phyloP scores from a whole-genome alignment of 2,329 filamentous ascomycete species.

The Leptodontidium sp. region DNA sequence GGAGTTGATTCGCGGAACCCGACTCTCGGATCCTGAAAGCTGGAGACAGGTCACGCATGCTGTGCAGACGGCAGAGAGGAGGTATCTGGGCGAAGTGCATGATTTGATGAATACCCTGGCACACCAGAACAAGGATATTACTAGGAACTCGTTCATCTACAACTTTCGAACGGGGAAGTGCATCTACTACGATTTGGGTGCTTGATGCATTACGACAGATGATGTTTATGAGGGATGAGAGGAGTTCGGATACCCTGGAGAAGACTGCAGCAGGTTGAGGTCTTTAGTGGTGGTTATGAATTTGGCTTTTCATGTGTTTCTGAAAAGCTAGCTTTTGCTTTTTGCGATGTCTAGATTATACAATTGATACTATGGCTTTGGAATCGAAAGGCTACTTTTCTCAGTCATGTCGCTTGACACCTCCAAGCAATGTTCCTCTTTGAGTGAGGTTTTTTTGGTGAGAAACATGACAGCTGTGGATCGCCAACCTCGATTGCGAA shows the following conservation, averaged over 20 bases:
- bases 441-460: too few relatives aligned
- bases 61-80: constrained; percentile 78
- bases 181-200: constrained; percentile 81
- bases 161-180: constrained; percentile 88
- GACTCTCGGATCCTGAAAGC: constrained; percentile 80
- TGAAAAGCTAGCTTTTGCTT: neutral
- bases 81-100: constrained; percentile 84
- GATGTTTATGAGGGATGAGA: constrained; percentile 9
- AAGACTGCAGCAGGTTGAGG: neutral
- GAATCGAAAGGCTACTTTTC: neutral
- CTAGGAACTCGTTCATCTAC: constrained; percentile 84
- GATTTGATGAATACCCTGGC: constrained; percentile 74
- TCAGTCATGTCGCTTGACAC: neutral
- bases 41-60: constrained; percentile 85
- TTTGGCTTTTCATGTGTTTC: neutral
- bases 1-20: constrained; percentile 76
- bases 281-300: neutral
- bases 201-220: constrained; percentile 31
- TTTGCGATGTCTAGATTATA: neutral
- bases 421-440: too few relatives aligned
- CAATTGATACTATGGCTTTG: neutral
- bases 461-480: too few relatives aligned
- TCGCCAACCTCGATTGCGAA: too few relatives aligned
- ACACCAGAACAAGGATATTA: constrained; percentile 63
- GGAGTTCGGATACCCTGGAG: constrained; percentile 21